phyloP scores from a whole-genome alignment of 1,284 basidiomycete genomes.

The Sporisorium graminicola region DNA sequence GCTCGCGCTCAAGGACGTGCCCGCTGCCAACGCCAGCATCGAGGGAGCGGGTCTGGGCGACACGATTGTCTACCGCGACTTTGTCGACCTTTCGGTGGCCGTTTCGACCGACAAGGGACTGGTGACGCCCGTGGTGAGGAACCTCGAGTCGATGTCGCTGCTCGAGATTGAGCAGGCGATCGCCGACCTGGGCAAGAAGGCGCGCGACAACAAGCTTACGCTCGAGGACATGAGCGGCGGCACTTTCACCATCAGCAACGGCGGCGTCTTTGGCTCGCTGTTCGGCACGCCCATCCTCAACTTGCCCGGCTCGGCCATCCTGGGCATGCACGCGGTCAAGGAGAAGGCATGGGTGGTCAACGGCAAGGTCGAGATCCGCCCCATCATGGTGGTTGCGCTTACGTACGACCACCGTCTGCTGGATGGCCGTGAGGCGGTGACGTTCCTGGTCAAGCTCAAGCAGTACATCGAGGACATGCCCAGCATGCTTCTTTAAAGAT shows the following conservation, averaged over 20 bases:
- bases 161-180: conserved; percentile 95
- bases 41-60: conserved; percentile 78
- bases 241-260: conserved; percentile 98
- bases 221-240: conserved; percentile 90
- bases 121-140: conserved; percentile 94
- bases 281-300: conserved; percentile 96
- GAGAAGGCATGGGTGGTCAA: conserved; percentile 89
- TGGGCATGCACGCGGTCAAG: conserved; percentile 97
- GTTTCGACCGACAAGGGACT: conserved; percentile 97
- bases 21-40: conserved; percentile 93
- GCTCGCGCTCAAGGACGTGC: conserved; percentile 91
- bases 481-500: conserved; percentile 61
- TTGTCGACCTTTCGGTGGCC: conserved; percentile 77
- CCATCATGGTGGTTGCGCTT: conserved; percentile 87
- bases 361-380: conserved; percentile 80
- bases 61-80: conserved; percentile 95
- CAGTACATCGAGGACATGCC: conserved; percentile 69
- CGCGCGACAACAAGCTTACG: conserved; percentile 91
- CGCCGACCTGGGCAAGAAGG: conserved; percentile 90
- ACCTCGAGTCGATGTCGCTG: conserved; percentile 87
- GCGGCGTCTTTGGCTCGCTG: conserved; percentile 96
- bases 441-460: conserved; percentile 86
- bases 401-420: conserved; percentile 97
- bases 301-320: conserved; percentile 91
- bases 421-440: conserved; percentile 95